A percentile compares a stretch with the other conserved stretches of the same genome.
phyloP scores from a whole-genome alignment of 495 filamentous ascomycete genomes.

The Bombardia bombarda region DNA sequence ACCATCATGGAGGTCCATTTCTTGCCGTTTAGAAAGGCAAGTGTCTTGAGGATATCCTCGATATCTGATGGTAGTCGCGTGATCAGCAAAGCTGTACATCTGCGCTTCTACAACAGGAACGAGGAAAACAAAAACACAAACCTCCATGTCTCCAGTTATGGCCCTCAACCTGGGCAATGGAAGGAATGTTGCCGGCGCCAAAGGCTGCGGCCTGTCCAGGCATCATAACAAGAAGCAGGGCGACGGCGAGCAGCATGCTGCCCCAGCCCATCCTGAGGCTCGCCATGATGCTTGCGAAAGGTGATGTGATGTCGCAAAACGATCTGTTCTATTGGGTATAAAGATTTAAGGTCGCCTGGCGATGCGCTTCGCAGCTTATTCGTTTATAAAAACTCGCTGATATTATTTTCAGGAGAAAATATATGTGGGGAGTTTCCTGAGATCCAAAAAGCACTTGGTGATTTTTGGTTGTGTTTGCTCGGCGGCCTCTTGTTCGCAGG shows the following conservation, averaged over 20 bases:
- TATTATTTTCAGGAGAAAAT: no score
- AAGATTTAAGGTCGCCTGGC: not conserved
- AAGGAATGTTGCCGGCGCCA: slow-evolving; percentile 93
- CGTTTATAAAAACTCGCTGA: no score
- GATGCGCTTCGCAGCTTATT: no score
- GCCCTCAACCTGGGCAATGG: slow-evolving; percentile 87
- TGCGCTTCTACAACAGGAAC: no score
- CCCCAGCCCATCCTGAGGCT: slow-evolving; percentile 29
- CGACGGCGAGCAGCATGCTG: slow-evolving; percentile 38
- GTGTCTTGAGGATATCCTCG: slow-evolving; percentile 84
- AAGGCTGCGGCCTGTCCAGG: slow-evolving; percentile 65
- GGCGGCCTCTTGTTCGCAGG: no score
- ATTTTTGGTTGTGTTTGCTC: no score
- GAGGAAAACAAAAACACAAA: no score
- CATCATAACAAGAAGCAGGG: slow-evolving; percentile 53
- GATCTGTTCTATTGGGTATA: not conserved
- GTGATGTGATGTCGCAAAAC: not conserved
- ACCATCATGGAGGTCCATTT: slow-evolving; percentile 93
- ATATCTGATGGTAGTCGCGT: slow-evolving; percentile 41
- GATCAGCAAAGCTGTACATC: not conserved
- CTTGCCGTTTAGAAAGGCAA: slow-evolving; percentile 80
- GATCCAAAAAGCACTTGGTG: no score
- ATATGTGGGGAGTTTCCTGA: no score
- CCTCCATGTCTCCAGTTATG: slow-evolving; percentile 93
- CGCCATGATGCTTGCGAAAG: slow-evolving; percentile 22